These are phyloP conservation scores for Blastocystis sp. DNA, from an alignment of 352 stramenopile genomes.

Conservation along the genomic window DNA sequence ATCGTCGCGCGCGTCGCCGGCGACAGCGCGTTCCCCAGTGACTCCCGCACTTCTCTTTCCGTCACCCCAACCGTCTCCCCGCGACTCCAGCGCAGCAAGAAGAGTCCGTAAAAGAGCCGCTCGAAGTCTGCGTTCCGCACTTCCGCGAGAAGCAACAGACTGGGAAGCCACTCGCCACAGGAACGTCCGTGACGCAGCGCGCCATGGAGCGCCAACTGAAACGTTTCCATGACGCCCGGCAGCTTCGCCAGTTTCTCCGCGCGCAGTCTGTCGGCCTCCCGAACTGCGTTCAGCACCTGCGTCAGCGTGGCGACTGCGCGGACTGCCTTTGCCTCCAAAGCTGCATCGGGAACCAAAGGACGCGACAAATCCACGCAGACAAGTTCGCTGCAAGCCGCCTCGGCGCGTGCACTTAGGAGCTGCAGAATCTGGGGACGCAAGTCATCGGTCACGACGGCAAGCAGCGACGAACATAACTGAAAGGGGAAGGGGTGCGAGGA, in stretches of 20 bases:
- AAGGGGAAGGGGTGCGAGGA: not conserved
- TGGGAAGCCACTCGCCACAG: not conserved
- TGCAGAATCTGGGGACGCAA: not conserved
- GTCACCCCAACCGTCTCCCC: not conserved
- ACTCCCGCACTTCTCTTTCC: not conserved
- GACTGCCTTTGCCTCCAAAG: too few species aligned
- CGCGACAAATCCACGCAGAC: not conserved
- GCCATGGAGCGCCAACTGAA: not conserved
- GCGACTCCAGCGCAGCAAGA: not conserved
- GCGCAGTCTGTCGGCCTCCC: not conserved
- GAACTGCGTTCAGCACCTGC: too few species aligned
- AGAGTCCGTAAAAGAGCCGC: not conserved
- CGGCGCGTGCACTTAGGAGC: not conserved
- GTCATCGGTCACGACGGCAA: not conserved
- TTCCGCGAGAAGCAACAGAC: not conserved
- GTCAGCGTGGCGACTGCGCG: too few species aligned
- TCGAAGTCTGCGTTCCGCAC: not conserved
- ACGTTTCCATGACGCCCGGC: not conserved
- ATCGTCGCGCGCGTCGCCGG: not conserved
- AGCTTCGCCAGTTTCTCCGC: not conserved
- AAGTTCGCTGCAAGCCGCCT: not conserved
- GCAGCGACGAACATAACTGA: not conserved
- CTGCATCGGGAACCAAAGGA: not conserved
- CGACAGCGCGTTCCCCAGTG: not conserved
- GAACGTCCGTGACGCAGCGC: not conserved